Base-by-base conservation (phyloP, 2,329 filamentous ascomycete species). In the Drechslerella stenobrocha region DNA sequence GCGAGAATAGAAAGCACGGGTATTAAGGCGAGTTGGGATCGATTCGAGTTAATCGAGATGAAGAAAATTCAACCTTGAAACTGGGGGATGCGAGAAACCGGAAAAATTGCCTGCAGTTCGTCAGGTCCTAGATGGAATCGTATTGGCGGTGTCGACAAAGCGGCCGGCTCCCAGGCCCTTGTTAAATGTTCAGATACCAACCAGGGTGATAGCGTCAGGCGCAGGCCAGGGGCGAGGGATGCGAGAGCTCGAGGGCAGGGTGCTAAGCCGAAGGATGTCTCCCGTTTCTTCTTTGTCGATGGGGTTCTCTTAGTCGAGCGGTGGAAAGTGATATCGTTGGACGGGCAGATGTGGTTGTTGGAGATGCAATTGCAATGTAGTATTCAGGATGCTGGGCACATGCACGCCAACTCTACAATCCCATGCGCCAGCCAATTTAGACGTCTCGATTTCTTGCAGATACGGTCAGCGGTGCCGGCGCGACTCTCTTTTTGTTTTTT, bases 141-240 rank as follows among this genome's bases (percentile, higher is more conserved):
- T 40, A 47, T 42, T 58, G 60, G 57, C 47, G 32, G 40, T 66
- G 61, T 66, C 61, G 50, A 66, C 52, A 58, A 55, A 52, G 28
- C 59, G 61, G 61, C 61, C 46, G 53, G 58, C 61, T 66, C 48
- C 20, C 42, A 66, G 48, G 53, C 61, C 61, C 61, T 66, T 66
- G 61, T 42, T 59, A 58, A 53, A 55, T 55, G 61, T 66, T 66
- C 53, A 52, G 59, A 58, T 66, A 45, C 61, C 53, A 58, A 40
- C 61, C 52, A 66, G 61, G 61, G 61, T 66, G 37, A 40, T 64
- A 64, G 59, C 59, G 61, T 66, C 53, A 59, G 53, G 56, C 53
- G 61, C 61, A 53, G 61, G 61, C 52, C 52, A 66, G 58, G 57
- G 52, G 60, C n/a, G n/a, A n/a, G 52, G 57, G 61, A 59, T 42